Base-by-base conservation (phyloP, 1,284 basidiomycete genomes). In the Cystobasidiaceae sp. region DNA sequence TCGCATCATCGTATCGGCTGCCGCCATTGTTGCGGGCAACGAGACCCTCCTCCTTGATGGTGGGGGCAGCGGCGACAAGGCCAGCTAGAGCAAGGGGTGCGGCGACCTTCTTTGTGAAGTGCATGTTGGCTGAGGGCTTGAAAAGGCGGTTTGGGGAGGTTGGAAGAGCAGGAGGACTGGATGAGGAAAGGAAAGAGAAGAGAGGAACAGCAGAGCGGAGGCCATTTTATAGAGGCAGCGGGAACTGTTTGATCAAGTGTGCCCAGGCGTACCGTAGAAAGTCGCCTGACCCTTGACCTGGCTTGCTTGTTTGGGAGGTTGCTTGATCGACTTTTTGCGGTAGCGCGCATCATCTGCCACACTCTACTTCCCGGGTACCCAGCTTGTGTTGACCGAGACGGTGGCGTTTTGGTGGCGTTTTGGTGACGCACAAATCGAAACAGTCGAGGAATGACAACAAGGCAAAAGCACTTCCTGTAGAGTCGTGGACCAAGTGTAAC, bases 21-120 rank as follows among this genome's bases (percentile, higher is more conserved):
- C 57, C 57, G 19, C 49, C 52, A 37, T 56, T 58, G 43, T 58
- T 28, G 21, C 45, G 56, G 48, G 61, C 51, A 25, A 37, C 52
- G 33, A 48, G 19, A 37, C 51, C 37, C 27, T 58, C 34, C n/a
- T 33, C 61, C 21, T 44, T 30, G 32, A 44, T 17, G 15, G 45
- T 34, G 19, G 61, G 32, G 39, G 61, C 61, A 45, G 49, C 43
- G 17, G 60, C 43, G 23, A 46, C 60, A 17, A 49, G 43, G 33
- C 43, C 50, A 28, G 61, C 50, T 27, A 55, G 8, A 23, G 61
- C 45, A 27, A 64, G 61, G 52, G 50, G 61, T n/a, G 59, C 59
- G 30, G 59, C 59, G 37, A 62, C 27, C 39, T 50, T 50, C 27
- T 50, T 52, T 33, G 48, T 41, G 39, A 62, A 37, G 59, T 44